phyloP scores from a whole-genome alignment of 75 land plant genomes.

The Adiantum capillusveneris region DNA sequence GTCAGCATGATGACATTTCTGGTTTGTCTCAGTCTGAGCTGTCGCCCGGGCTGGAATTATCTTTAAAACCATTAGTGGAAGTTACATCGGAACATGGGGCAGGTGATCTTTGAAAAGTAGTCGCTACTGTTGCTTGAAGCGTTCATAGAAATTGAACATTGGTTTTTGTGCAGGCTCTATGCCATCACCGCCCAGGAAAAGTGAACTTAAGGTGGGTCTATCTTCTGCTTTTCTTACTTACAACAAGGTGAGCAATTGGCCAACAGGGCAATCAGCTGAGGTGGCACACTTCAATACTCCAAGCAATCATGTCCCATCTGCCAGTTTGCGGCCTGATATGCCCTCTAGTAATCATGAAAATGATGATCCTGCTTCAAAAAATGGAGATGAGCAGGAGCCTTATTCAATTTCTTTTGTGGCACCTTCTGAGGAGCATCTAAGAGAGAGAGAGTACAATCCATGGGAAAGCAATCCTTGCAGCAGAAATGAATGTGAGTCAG shows the following conservation, averaged over 20 bases:
- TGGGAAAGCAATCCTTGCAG: too few species aligned
- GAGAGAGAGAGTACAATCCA: too few species aligned
- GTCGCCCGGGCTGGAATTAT: conserved; percentile 25
- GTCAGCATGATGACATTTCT: too few species aligned
- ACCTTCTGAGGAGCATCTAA: neutral
- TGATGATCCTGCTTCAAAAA: neutral
- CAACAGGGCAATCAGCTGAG: conserved; percentile 5
- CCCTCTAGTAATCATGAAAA: neutral
- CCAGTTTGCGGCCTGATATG: neutral
- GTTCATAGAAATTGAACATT: neutral
- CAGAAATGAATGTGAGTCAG: too few species aligned
- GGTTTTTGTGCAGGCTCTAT: conserved; percentile 30
- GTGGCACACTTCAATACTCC: neutral
- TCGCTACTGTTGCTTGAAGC: neutral
- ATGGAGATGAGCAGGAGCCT: neutral
- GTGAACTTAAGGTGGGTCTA: conserved; percentile 51
- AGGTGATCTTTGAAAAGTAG: conserved; percentile 2
- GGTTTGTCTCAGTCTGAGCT: conserved; percentile 13
- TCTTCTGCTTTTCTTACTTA: conserved; percentile 77
- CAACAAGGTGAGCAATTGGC: conserved; percentile 28
- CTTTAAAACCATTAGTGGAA: conserved; percentile 17
- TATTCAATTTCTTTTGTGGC: conserved; percentile 14
- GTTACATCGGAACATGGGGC: conserved; percentile 5
- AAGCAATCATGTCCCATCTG: neutral
- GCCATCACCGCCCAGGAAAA: conserved; percentile 49